Percentiles rank a stretch among this genome's conserved stretches.
Evolutionary conservation across 306 rosid species (phyloP).

Genomic region (Senna tora): DNA sequence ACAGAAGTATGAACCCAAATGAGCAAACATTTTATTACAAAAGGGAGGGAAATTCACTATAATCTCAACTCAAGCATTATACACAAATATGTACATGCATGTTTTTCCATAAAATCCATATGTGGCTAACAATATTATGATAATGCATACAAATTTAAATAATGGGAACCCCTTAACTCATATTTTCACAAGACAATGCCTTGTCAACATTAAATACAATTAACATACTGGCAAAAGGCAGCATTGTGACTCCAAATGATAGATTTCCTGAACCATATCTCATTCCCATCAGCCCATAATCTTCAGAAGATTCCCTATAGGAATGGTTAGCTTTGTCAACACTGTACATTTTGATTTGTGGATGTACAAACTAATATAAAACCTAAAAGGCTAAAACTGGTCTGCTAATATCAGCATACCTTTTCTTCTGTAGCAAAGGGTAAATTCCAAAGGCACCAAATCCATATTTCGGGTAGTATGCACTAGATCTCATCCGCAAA

Average conservation of each 20-base stretch:
- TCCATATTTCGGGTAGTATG: conserved; percentile 64
- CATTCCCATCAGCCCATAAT: conserved; percentile 74
- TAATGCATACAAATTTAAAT: background rate
- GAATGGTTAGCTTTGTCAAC: conserved; percentile 44
- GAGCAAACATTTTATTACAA: background rate
- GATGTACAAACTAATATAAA: conserved; percentile 36
- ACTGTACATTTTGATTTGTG: conserved; percentile 25
- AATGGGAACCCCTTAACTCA: background rate
- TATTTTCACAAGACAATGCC: background rate
- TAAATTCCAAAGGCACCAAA: too few relatives aligned
- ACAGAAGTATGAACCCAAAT: conserved; percentile 1
- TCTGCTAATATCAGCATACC: too few relatives aligned
- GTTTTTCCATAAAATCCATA: background rate
- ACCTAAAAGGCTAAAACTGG: too few relatives aligned
- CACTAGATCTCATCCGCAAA: conserved; percentile 73
- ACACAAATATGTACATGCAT: background rate
- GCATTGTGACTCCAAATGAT: conserved; percentile 66
- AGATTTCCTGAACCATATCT: conserved; percentile 83
- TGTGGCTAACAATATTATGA: background rate
- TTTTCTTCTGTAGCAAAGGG: too few relatives aligned
- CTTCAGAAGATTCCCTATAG: conserved; percentile 68
- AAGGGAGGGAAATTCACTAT: conserved; percentile 8
- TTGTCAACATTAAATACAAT: conserved; percentile 17
- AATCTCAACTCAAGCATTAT: background rate
- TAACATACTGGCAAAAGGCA: conserved; percentile 72